Evolutionary conservation across 345 rosid species (phyloP).

Genomic region (Aegle marmelos): DNA sequence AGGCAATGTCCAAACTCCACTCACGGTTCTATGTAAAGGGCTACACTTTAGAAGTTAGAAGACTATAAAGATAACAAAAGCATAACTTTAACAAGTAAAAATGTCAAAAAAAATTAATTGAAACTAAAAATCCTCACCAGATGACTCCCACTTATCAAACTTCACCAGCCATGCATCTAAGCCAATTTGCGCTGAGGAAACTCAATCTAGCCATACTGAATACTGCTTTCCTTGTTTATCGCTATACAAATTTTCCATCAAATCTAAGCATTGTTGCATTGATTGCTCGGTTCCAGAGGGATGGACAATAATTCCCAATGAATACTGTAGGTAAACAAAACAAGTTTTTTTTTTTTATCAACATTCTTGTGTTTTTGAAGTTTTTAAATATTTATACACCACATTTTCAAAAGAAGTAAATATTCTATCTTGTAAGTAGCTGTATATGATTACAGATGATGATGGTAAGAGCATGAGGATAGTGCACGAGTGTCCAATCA

Average conservation of each 20-base stretch:
- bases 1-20: not conserved
- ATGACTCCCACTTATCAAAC: constrained; percentile 74
- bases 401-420: not conserved
- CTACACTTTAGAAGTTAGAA: not conserved
- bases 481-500: too few species aligned
- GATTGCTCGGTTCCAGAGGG: constrained; percentile 48
- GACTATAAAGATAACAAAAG: not conserved
- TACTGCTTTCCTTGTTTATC: constrained; percentile 73
- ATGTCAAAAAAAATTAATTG: not conserved
- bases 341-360: not conserved
- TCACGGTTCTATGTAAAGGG: not conserved
- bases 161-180: constrained; percentile 68
- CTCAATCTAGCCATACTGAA: constrained; percentile 80
- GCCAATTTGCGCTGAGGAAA: constrained; percentile 53
- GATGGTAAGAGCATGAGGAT: not conserved
- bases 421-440: not conserved
- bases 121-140: constrained; percentile 32
- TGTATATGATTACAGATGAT: not conserved
- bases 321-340: constrained; percentile 31
- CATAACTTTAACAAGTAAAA: not conserved
- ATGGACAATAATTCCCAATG: constrained; percentile 46
- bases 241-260: constrained; percentile 40
- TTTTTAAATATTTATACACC: not conserved
- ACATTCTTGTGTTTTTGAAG: not conserved
- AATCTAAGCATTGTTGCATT: constrained; percentile 34